A percentile compares a stretch with the other conserved stretches of the same genome.
Conservation (phyloP, 2,329 filamentous ascomycete genomes). For the Alternaria rosae region DNA sequence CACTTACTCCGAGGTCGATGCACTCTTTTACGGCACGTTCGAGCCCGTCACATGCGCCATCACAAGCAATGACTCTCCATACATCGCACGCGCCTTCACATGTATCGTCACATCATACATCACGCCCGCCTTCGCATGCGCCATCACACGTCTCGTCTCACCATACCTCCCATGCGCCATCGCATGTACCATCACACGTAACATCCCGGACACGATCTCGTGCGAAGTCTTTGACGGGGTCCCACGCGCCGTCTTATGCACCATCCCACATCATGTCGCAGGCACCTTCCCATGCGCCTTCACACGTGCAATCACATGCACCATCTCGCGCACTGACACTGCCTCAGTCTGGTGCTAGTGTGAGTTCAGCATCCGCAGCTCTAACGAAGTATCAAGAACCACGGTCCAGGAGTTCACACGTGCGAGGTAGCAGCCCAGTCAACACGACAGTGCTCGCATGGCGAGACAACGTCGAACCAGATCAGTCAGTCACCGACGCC, state of each 20-base stretch:
- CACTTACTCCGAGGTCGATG: conserved; percentile 23
- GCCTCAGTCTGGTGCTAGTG: conserved; percentile 18
- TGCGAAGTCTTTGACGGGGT: background rate
- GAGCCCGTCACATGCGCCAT: conserved; percentile 7
- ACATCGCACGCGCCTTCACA: background rate
- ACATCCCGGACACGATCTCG: background rate
- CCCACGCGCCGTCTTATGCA: background rate
- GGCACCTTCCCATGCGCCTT: background rate
- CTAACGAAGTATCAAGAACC: conserved; percentile 31
- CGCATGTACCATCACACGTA: conserved; percentile 1
- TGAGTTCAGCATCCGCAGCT: conserved; percentile 32
- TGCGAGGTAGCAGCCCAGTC: conserved; percentile 27
- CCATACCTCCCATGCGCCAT: background rate
- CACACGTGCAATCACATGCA: conserved; percentile 18
- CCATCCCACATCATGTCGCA: background rate
- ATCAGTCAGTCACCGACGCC: conserved; percentile 29
- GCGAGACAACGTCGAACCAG: conserved; percentile 25
- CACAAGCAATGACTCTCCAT: background rate
- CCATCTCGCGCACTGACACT: conserved; percentile 19
- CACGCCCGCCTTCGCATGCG: conserved; percentile 1
- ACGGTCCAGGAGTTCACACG: background rate
- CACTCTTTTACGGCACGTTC: conserved; percentile 20
- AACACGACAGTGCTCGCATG: conserved; percentile 37
- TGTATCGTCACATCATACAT: background rate
- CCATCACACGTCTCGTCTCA: conserved; percentile 7